Base-by-base conservation (phyloP, 768 basidiomycete species). In the Nidula microcarpa region DNA sequence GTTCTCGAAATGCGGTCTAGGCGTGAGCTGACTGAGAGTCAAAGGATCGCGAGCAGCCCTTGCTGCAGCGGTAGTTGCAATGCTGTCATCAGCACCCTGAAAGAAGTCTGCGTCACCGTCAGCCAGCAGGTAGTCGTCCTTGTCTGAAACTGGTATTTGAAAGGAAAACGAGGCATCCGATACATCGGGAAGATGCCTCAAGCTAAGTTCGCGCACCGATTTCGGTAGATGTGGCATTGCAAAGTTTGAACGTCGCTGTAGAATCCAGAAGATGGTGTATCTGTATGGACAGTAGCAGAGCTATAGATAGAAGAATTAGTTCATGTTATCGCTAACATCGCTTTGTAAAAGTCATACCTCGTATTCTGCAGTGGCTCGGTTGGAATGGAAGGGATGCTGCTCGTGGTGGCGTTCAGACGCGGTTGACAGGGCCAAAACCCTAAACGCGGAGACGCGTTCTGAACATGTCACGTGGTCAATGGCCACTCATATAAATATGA, bases 101-200 rank as follows among this genome's bases (percentile, higher is more conserved):
- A 86, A 71, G 62, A 79, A 77, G 66, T 76, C 73, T 57, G 68
- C 62, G 54, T 74, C 71, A 52, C 84, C 78, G 44, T 74, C 70
- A 6, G 66, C 65, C 3, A 87, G 75, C 30, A 86, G 75, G 57
- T 84, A 74, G 57, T 82, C 79, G 13, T 74, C 77, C 6, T 65
- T 62, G 37, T 67, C 68, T 5, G 67, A 60, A 6, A 68, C 66
- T 3, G 85, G 82, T 35, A 85, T 80, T 62, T 83, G 79, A 62
- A 83, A 80, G 1, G 81, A 81, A 55, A 74, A 76, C 35, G 77
- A 80, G n/a, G 66, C 59, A 56, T 78, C 74, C 23, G 79, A 79
- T 49, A 75, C 61, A 55, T 85, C 81, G 39, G 82, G 82, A 30
- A 84, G 60, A 63, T 82, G 78, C 60, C 78, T 73, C 47, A 77